phyloP scores from a whole-genome alignment of 441 rosid genomes.

The Erodium chrysanthum region DNA sequence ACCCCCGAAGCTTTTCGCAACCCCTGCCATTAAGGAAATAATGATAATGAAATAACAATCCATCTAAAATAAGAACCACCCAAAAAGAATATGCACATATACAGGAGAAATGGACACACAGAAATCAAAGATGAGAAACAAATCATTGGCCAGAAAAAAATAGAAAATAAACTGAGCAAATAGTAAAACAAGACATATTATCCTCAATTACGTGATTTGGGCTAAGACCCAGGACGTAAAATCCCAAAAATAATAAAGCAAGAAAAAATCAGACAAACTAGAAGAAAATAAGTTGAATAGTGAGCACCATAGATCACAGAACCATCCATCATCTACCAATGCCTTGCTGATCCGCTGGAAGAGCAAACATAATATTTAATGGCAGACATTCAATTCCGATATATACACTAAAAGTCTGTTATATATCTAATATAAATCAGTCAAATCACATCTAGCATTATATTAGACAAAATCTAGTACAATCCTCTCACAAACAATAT shows the following conservation, averaged over 20 bases:
- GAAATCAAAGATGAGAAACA: neutral
- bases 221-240: neutral
- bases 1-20: no score
- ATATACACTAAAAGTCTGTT: neutral
- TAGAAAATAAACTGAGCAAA: neutral
- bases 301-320: neutral
- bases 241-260: neutral
- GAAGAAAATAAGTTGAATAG: neutral
- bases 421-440: neutral
- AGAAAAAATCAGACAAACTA: neutral
- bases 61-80: neutral
- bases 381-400: neutral
- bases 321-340: neutral
- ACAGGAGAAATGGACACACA: neutral
- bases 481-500: neutral
- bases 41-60: neutral
- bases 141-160: neutral
- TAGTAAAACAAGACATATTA: neutral
- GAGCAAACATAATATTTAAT: neutral
- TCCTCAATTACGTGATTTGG: neutral
- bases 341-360: neutral
- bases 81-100: neutral
- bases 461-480: neutral
- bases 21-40: conserved; percentile 31
- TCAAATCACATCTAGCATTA: neutral